Conservation (phyloP, 2,329 filamentous ascomycete species). For the Fusarium acutatum region DNA sequence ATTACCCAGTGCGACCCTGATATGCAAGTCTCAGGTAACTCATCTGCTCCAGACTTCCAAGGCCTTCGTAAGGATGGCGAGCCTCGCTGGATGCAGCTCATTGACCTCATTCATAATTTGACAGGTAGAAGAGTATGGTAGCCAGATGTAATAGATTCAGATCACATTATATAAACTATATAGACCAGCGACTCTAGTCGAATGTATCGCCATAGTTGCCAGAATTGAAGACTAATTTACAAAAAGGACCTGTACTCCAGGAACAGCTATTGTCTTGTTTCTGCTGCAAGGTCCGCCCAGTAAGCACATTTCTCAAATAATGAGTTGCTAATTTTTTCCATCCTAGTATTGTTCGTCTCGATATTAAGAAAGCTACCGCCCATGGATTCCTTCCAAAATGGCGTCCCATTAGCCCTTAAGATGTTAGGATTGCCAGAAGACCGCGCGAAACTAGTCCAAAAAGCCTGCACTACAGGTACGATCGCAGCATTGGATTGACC, state of each 20-base stretch:
- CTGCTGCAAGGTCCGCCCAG: background rate
- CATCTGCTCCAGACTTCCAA: no score
- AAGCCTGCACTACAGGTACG: background rate
- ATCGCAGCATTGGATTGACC: background rate
- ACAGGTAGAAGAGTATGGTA: fast-evolving
- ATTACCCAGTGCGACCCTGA: no score
- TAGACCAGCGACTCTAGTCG: fast-evolving
- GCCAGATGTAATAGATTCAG: background rate
- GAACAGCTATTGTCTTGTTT: background rate
- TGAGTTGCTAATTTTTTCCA: background rate
- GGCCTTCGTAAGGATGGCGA: no score
- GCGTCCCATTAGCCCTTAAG: background rate
- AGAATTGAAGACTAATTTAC: background rate
- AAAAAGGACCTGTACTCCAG: fast-evolving
- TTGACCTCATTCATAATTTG: no score
- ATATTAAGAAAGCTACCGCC: background rate
- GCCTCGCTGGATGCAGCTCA: no score
- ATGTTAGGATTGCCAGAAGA: background rate
- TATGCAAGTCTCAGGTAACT: no score
- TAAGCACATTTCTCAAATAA: background rate
- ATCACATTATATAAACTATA: background rate
- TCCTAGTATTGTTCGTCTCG: background rate
- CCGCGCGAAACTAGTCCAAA: background rate
- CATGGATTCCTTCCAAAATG: background rate
- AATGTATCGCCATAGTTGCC: fast-evolving